These are phyloP conservation scores for Epichloe coenophiala DNA, from an alignment of 2,329 filamentous ascomycete genomes.

Conservation along the genomic window DNA sequence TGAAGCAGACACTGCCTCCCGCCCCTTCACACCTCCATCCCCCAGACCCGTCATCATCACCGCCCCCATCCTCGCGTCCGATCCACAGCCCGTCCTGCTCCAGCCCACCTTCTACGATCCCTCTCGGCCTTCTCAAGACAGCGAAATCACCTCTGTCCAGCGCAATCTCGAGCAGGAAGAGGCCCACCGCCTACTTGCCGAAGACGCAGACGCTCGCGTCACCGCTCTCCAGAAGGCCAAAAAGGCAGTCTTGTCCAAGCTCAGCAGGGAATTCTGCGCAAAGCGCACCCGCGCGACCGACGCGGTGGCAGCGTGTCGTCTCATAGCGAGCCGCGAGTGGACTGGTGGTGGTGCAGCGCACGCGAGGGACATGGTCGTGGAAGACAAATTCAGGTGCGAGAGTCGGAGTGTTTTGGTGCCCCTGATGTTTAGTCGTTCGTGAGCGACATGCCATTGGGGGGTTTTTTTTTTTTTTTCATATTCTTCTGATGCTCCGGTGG, in stretches of 20 bases:
- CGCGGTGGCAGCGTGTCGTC: conserved; percentile 20
- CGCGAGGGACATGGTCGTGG: conserved; percentile 20
- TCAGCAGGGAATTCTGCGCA: conserved; percentile 36
- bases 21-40: conserved; percentile 16
- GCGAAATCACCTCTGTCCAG: conserved; percentile 42
- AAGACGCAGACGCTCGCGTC: conserved; percentile 40
- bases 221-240: conserved; percentile 45
- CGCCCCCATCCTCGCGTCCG: conserved; percentile 34
- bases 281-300: conserved; percentile 20
- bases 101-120: conserved; percentile 46
- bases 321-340: conserved; percentile 18
- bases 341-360: conserved; percentile 10
- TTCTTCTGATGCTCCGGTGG: too few species aligned
- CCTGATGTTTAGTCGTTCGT: conserved; percentile 41
- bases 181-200: conserved; percentile 39
- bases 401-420: conserved; percentile 42
- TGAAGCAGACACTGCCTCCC: conserved; percentile 13
- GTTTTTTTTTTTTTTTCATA: too few species aligned
- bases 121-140: conserved; percentile 17
- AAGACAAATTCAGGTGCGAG: conserved; percentile 34
- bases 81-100: conserved; percentile 38
- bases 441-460: conserved; percentile 1
- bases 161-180: conserved; percentile 44
- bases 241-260: conserved; percentile 45
- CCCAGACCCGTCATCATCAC: conserved; percentile 32